These are phyloP conservation scores for Fusarium neocosmosporiellum DNA, from an alignment of 2,329 filamentous ascomycete species.

Conservation along the genomic window DNA sequence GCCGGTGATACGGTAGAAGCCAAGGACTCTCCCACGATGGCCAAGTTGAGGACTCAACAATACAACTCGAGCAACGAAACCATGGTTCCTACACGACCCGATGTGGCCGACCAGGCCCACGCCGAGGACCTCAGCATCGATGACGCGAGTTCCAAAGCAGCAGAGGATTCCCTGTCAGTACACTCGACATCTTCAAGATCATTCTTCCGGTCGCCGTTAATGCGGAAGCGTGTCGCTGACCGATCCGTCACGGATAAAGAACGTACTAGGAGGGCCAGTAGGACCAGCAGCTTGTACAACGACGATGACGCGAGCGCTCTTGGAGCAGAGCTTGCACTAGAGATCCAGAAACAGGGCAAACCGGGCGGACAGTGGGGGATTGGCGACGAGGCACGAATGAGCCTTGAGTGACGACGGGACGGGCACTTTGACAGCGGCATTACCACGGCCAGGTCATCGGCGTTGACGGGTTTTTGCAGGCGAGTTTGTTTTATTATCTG, in stretches of 20 bases:
- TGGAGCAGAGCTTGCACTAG: conserved; percentile 59
- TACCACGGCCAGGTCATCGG: conserved; percentile 23
- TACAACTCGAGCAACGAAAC: conserved; percentile 53
- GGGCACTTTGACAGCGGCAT: conserved; percentile 11
- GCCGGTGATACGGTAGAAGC: conserved; percentile 54
- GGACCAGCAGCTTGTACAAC: conserved; percentile 56
- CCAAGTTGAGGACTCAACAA: conserved; percentile 40
- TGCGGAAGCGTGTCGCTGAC: conserved; percentile 55
- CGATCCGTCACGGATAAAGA: conserved; percentile 49
- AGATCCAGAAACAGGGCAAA: conserved; percentile 64
- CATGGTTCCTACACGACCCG: conserved; percentile 48
- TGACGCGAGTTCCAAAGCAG: conserved; percentile 45
- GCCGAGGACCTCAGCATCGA: conserved; percentile 43
- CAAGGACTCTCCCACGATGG: conserved; percentile 42
- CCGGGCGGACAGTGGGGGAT: conserved; percentile 78
- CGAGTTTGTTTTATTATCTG: conserved; percentile 5
- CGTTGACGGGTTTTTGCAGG: conserved; percentile 51
- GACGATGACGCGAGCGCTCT: conserved; percentile 56
- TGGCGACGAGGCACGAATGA: conserved; percentile 87
- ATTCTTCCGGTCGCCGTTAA: conserved; percentile 55
- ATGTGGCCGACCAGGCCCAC: conserved; percentile 39
- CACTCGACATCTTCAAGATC: conserved; percentile 61
- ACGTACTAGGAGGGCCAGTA: conserved; percentile 54
- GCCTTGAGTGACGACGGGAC: conserved; percentile 64
- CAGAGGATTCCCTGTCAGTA: conserved; percentile 58